These are phyloP conservation scores for Diaporthe aspalathi DNA, from an alignment of 2,329 filamentous ascomycete genomes.

Conservation along the genomic window DNA sequence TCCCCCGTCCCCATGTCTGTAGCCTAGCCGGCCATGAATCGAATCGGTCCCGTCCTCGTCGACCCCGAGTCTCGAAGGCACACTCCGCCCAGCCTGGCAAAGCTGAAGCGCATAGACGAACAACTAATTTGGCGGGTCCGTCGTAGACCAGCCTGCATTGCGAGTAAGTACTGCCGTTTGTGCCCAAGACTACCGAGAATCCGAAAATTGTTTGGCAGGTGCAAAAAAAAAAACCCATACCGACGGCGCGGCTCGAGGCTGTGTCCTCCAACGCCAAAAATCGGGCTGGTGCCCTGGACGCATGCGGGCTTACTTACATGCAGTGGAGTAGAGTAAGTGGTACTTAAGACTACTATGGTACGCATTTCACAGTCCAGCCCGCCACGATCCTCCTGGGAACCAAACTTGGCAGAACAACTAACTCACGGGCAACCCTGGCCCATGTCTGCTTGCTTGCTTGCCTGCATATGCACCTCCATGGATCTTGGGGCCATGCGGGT, in stretches of 20 bases:
- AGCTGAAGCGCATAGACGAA: no score
- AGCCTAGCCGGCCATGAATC: no score
- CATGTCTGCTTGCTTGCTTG: conserved; percentile 9
- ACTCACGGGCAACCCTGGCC: conserved; percentile 3
- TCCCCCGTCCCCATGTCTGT: background rate
- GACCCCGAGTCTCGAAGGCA: background rate
- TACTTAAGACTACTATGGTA: no score
- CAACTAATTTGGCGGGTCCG: background rate
- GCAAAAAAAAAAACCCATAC: background rate
- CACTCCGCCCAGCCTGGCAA: no score
- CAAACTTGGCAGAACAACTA: conserved; percentile 5
- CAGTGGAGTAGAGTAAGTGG: no score
- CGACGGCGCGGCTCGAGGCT: no score
- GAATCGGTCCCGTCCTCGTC: no score
- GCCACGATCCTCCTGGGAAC: background rate
- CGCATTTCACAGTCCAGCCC: background rate
- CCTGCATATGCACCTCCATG: conserved; percentile 8
- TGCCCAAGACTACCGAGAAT: background rate
- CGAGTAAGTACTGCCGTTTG: background rate
- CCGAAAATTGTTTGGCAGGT: background rate
- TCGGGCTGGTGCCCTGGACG: no score
- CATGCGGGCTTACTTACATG: no score
- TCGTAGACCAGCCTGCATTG: no score
- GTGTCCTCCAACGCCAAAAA: no score
- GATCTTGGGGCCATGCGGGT: background rate